Evolutionary conservation across 129 eudicot genomes (phyloP).

Genomic region (Rutidosis leptorrhynchoides): DNA sequence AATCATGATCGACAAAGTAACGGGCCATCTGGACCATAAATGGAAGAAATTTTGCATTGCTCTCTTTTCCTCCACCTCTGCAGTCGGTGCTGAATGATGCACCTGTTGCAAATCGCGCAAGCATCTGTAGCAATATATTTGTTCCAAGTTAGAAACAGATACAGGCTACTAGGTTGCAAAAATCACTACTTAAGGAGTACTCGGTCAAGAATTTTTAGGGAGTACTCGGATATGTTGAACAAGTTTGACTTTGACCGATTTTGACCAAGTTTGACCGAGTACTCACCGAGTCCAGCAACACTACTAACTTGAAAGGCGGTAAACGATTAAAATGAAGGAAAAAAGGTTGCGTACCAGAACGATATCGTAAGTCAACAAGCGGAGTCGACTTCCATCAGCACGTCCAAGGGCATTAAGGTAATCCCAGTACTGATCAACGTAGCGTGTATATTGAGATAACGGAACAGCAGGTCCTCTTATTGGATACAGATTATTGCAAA

Average conservation of each 20-base stretch:
- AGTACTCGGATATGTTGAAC: no score
- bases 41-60: conserved; percentile 90
- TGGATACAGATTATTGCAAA: conserved; percentile 86
- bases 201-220: no score
- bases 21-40: conserved; percentile 97
- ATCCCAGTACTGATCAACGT: conserved; percentile 96
- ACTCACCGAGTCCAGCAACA: no score
- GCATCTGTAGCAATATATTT: conserved; percentile 56
- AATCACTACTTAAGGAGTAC: no score
- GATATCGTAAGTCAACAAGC: conserved; percentile 88
- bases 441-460: conserved; percentile 66
- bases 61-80: conserved; percentile 98
- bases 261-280: no score
- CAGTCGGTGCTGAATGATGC: conserved; percentile 86
- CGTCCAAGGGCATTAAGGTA: conserved; percentile 92
- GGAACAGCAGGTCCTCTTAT: conserved; percentile 87
- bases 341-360: conserved; percentile 60
- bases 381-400: conserved; percentile 93
- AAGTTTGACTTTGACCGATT: no score
- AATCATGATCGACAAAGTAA: conserved; percentile 76
- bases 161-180: no score
- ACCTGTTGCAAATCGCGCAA: conserved; percentile 98
- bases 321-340: background rate
- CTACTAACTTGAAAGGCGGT: background rate
- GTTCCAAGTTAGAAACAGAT: background rate